Percentiles rank a stretch among this genome's conserved stretches.
Evolutionary conservation across 345 rosid genomes (phyloP).

Genomic region (Sonneratia alba): DNA sequence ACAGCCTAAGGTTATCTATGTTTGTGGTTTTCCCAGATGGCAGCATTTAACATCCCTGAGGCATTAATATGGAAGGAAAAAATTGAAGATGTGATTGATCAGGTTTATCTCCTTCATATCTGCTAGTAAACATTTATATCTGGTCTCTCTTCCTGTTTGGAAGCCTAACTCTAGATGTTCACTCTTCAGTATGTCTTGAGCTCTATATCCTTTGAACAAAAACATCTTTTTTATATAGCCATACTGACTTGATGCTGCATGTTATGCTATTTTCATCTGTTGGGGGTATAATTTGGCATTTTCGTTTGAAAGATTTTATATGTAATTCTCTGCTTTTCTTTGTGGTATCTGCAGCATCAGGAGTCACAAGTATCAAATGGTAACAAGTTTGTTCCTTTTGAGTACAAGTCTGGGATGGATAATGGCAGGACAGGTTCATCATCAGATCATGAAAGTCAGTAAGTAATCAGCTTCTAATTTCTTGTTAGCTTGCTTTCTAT

Average conservation of each 20-base stretch:
- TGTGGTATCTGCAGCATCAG: conserved; percentile 64
- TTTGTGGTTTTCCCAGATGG: conserved; percentile 54
- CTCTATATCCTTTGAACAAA: neutral
- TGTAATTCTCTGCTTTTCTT: neutral
- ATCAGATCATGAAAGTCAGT: conserved; percentile 97
- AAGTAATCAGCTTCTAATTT: conserved; percentile 30
- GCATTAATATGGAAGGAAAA: conserved; percentile 88
- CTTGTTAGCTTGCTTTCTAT: neutral
- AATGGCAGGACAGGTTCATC: conserved; percentile 85
- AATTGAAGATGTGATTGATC: conserved; percentile 83
- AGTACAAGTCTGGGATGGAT: conserved; percentile 93
- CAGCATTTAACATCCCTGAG: conserved; percentile 99
- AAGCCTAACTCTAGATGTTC: neutral
- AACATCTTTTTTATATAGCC: neutral
- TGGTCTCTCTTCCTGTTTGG: neutral
- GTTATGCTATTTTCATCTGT: neutral
- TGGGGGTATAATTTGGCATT: neutral
- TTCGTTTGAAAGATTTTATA: neutral
- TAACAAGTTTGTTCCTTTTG: conserved; percentile 82
- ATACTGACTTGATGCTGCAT: neutral
- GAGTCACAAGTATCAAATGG: conserved; percentile 71
- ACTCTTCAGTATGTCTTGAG: neutral
- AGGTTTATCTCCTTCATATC: conserved; percentile 36
- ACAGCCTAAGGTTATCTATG: neutral
- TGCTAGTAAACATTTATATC: neutral